phyloP scores from a whole-genome alignment of 257 asterid species.

The Anisodus tanguticus region DNA sequence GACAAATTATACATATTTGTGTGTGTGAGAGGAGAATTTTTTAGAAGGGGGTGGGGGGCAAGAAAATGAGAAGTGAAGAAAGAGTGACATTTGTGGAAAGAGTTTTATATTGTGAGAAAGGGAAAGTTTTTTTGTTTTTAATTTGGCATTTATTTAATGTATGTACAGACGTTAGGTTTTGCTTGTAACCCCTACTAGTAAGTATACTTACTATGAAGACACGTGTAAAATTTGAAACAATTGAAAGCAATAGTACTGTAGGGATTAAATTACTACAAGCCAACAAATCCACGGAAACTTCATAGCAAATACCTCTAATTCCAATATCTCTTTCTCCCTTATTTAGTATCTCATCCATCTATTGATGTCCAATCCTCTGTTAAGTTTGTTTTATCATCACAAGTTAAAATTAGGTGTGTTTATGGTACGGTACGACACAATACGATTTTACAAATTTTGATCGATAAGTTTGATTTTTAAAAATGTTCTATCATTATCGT shows the following conservation, averaged over 20 bases:
- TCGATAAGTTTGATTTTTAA: too few species aligned
- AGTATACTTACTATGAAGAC: neutral
- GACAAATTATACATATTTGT: neutral
- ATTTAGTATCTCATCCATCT: too few species aligned
- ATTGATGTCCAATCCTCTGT: too few species aligned
- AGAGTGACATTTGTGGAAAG: conserved; percentile 24
- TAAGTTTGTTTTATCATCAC: too few species aligned
- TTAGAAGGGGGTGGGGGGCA: neutral
- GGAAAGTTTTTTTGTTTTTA: neutral
- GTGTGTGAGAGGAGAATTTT: neutral
- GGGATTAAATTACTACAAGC: neutral
- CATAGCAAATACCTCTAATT: neutral
- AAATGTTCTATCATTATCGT: too few species aligned
- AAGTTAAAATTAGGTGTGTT: too few species aligned
- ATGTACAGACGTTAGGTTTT: conserved; percentile 9
- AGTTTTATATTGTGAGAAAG: conserved; percentile 16
- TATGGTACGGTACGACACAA: too few species aligned
- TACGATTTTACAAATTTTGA: too few species aligned
- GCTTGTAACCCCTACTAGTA: conserved; percentile 3
- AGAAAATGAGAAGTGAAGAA: neutral
- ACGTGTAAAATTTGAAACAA: neutral
- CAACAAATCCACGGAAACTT: conserved; percentile 12
- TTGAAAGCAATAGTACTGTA: neutral
- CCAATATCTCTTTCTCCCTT: neutral
- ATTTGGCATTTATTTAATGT: conserved; percentile 32